Evolutionary conservation across 495 filamentous ascomycete genomes (phyloP).

Genomic region (Xylaria sp.): DNA sequence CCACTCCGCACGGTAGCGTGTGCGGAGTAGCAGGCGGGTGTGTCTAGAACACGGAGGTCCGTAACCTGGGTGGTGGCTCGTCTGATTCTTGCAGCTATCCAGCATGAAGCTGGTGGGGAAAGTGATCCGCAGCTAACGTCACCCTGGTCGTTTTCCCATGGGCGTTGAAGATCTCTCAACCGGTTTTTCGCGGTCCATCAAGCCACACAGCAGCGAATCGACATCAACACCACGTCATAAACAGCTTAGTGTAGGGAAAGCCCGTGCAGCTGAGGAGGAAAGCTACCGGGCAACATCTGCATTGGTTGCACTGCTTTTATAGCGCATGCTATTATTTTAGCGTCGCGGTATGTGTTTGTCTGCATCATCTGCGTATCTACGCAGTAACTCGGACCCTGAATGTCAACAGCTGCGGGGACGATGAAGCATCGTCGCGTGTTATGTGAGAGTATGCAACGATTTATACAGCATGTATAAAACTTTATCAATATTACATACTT

Average conservation of each 20-base stretch:
- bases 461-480: no score
- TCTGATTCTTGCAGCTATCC: conserved; percentile 5
- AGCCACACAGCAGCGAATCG: conserved; percentile 34
- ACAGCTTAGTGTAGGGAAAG: conserved; percentile 17
- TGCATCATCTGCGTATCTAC: not conserved
- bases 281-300: not conserved
- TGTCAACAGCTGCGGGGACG: not conserved
- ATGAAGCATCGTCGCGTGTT: not conserved
- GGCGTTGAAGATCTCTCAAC: conserved; percentile 26
- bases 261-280: conserved; percentile 5
- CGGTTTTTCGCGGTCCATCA: conserved; percentile 34
- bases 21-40: not conserved
- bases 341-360: not conserved
- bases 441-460: not conserved
- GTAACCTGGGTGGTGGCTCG: not conserved
- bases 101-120: conserved; percentile 11
- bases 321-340: not conserved
- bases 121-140: conserved; percentile 27
- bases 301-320: not conserved
- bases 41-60: conserved; percentile 4
- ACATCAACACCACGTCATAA: conserved; percentile 38
- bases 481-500: not conserved
- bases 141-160: conserved; percentile 24
- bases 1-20: not conserved
- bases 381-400: not conserved